Evolutionary conservation across 345 rosid genomes (phyloP).

Genomic region (Passiflora organensis): DNA sequence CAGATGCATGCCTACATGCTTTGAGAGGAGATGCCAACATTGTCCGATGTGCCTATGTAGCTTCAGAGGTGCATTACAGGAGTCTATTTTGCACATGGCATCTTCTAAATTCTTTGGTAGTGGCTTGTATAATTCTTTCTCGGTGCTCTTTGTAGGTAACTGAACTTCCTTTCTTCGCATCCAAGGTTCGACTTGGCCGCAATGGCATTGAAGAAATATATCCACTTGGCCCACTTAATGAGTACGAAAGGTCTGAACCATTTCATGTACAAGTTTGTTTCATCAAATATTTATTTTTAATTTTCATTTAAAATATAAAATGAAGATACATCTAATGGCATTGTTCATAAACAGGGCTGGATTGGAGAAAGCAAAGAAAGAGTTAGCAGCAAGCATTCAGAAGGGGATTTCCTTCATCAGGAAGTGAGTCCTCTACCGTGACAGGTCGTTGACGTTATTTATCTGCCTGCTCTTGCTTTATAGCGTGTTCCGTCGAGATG

Average conservation of each 20-base stretch:
- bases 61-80: conserved; percentile 49
- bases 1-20: conserved; percentile 82
- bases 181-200: conserved; percentile 78
- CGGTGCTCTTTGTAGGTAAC: conserved; percentile 50
- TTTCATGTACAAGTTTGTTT: too few relatives aligned
- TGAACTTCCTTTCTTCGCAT: conserved; percentile 91
- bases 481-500: not conserved
- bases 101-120: not conserved
- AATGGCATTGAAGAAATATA: conserved; percentile 68
- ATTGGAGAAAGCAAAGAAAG: conserved; percentile 87
- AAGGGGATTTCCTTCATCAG: conserved; percentile 68
- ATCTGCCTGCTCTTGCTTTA: not conserved
- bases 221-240: conserved; percentile 77
- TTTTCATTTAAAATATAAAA: not conserved
- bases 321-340: not conserved
- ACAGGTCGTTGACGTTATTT: not conserved
- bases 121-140: not conserved
- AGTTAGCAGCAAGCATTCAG: conserved; percentile 65
- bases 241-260: conserved; percentile 62
- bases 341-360: conserved; percentile 35
- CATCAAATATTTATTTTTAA: not conserved
- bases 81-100: not conserved
- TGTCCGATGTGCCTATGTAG: conserved; percentile 73
- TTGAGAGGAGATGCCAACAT: conserved; percentile 78
- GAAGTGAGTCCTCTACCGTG: conserved; percentile 24